Evolutionary conservation across 192 early-diverging fungal genomes (phyloP), one percentile per base, ranked within the genome.

Genomic region (Geranomyces michiganensis): DNA sequence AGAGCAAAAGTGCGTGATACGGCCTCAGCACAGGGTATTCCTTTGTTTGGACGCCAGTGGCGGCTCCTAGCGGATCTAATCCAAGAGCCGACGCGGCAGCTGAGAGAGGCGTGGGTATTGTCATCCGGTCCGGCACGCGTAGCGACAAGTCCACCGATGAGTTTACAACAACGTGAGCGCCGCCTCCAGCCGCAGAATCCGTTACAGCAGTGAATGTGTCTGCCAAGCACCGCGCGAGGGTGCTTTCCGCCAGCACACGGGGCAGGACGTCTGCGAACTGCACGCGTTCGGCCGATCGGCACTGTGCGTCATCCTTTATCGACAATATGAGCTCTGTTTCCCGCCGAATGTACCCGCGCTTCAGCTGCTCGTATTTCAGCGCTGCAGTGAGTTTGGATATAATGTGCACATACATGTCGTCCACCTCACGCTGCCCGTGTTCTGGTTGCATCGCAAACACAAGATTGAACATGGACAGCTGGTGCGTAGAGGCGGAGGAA

Each of bases 1-100:
- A 73, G 17, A 96, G 82, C 66, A 98, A 68, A 5, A 98, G 69
- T 0, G 94, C 91, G 47, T 96, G 91, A 73, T 95, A 94, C 0
- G 96, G 94, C 62, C 92, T 86, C 22, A 98, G 82, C 77, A 61
- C 88, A 79, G 62, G 90, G 87, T 71, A 90, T 87, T 55, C 51
- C 21, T 41, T 53, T 53, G 51, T 7, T 9, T 65, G 90, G 59
- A 17, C 67, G 19, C 27, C 32, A 7, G 56, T 82, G 1, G 79
- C 85, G 1, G 76, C 75, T 21, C 74, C 76, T 36, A 77, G 63
- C 66, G 43, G 2, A 36, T 80, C 4, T 19, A 53, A 17, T 4
- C 51, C 51, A 3, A 26, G 17, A n/a, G 60, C 59, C 45, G 60
- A 67, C 63, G 19, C 49, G 68, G 41, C n/a, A 26, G 51, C 74